phyloP scores from a whole-genome alignment of 441 rosid species.

The Gossypium trilobum region DNA sequence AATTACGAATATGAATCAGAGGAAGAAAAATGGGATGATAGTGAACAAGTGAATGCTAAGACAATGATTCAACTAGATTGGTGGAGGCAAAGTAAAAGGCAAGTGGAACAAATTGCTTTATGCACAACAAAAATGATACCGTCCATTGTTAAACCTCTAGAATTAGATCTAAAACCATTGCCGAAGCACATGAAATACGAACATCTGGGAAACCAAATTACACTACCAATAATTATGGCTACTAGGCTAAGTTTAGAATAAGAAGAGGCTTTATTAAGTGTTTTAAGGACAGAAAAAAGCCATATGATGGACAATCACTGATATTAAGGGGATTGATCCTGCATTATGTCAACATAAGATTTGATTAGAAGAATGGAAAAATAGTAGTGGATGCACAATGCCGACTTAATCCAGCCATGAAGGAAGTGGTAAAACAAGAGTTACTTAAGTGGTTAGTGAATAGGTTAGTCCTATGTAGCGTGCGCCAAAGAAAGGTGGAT shows the following conservation, averaged over 20 bases:
- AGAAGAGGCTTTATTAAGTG: not conserved
- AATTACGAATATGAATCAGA: not conserved
- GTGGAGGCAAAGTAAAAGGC: not conserved
- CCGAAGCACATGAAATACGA: no score
- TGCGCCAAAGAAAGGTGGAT: not conserved
- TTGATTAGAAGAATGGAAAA: not conserved
- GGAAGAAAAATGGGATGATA: not conserved
- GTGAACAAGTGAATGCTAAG: not conserved
- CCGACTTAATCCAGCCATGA: not conserved
- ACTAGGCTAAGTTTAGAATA: not conserved
- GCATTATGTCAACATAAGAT: no score
- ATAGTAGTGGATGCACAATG: not conserved
- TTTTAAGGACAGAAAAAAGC: not conserved
- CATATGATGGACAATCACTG: not conserved
- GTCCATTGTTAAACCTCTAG: not conserved
- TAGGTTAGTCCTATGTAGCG: not conserved
- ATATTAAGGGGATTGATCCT: not conserved
- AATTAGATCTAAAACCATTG: not conserved
- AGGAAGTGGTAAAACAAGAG: not conserved
- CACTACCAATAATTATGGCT: not conserved
- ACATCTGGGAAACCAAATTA: not conserved
- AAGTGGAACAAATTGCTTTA: not conserved
- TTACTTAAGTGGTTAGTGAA: not conserved
- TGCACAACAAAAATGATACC: not conserved
- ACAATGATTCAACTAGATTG: not conserved